Conservation (phyloP, 1,284 basidiomycete genomes). For the Apiotrichum gracile region DNA sequence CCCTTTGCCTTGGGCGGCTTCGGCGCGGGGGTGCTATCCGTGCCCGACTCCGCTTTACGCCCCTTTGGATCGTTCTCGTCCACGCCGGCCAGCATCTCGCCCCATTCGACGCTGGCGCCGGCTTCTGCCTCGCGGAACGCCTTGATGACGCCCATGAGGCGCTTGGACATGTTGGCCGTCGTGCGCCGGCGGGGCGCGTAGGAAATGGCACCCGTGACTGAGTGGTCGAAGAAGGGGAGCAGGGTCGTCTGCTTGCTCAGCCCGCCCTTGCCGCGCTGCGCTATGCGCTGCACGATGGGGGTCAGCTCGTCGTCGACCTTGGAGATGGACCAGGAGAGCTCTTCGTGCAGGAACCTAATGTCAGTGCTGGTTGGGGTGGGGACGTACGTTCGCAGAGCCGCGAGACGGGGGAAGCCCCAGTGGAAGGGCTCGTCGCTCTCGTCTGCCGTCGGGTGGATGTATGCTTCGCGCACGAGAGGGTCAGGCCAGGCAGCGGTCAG, state of each 20-base stretch:
- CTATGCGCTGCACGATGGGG: constrained; percentile 89
- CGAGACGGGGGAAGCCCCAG: constrained; percentile 94
- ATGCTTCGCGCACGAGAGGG: constrained; percentile 79
- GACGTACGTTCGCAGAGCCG: constrained; percentile 72
- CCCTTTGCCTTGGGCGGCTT: neutral
- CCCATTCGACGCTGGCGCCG: constrained; percentile 35
- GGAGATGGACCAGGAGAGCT: constrained; percentile 75
- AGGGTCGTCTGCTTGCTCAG: constrained; percentile 57
- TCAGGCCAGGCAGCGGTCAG: constrained; percentile 83
- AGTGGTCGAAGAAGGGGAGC: constrained; percentile 53
- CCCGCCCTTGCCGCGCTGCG: constrained; percentile 63
- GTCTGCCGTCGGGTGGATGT: constrained; percentile 85
- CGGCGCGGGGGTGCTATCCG: neutral
- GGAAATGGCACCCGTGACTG: constrained; percentile 51
- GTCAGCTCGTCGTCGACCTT: constrained; percentile 90
- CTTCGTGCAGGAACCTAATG: constrained; percentile 69
- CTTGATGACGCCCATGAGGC: constrained; percentile 82
- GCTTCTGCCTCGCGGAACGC: constrained; percentile 63
- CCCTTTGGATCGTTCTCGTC: constrained; percentile 40
- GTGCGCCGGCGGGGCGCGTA: constrained; percentile 70
- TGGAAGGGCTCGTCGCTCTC: constrained; percentile 89
- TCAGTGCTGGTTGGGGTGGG: neutral
- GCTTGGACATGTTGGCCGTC: constrained; percentile 69
- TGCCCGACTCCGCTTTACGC: constrained; percentile 2
- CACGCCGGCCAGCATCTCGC: constrained; percentile 41